Conservation (phyloP, 331 rosid genomes). For the Stylosanthes scabra region DNA sequence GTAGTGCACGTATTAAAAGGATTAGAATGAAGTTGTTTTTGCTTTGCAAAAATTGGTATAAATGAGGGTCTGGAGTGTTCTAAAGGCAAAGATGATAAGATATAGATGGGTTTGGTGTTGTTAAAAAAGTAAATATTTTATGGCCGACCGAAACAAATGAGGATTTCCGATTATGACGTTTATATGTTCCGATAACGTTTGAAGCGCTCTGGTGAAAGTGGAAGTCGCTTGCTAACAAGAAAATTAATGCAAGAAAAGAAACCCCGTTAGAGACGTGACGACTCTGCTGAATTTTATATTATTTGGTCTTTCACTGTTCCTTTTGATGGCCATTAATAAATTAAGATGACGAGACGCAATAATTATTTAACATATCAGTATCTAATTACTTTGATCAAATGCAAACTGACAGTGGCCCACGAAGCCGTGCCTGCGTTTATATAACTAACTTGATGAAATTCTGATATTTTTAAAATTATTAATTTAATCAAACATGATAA, state of each 20-base stretch:
- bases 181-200: slow-evolving; percentile 6
- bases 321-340: slow-evolving; percentile 15
- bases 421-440: background rate
- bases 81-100: background rate
- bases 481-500: too few species aligned
- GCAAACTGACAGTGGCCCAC: slow-evolving; percentile 18
- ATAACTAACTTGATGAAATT: background rate
- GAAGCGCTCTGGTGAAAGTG: slow-evolving; percentile 1
- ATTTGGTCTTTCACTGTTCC: background rate
- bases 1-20: too few species aligned
- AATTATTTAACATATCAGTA: background rate
- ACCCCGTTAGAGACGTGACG: slow-evolving; percentile 2
- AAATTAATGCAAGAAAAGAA: slow-evolving; percentile 24
- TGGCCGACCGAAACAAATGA: slow-evolving; percentile 31
- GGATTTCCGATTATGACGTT: slow-evolving; percentile 13
- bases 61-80: background rate
- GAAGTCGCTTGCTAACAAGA: background rate
- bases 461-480: too few species aligned
- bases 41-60: background rate
- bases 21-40: background rate
- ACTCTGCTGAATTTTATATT: background rate
- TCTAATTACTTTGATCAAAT: background rate
- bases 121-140: slow-evolving; percentile 12
- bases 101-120: slow-evolving; percentile 5
- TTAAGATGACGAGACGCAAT: background rate